Conservation (phyloP, 257 asterid species). For the Solanum habrochaites region DNA sequence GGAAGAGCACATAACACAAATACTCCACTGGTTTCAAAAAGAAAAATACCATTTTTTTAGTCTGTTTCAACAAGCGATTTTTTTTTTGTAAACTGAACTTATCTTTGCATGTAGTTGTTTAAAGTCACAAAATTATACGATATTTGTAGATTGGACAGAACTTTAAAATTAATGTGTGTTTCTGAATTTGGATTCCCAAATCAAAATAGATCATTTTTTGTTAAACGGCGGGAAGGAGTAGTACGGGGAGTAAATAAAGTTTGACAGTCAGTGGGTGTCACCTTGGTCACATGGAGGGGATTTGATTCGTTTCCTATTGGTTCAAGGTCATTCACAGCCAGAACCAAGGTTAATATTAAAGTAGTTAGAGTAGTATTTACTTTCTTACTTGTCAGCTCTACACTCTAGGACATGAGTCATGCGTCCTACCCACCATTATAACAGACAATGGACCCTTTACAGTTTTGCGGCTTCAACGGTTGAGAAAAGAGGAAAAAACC, state of each 20-base stretch:
- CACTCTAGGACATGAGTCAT: constrained; percentile 4
- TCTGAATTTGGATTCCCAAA: fast-evolving
- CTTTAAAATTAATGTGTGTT: too few species aligned
- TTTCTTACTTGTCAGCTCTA: background rate
- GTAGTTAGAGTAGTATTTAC: background rate
- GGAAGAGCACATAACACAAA: too few species aligned
- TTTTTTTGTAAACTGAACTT: too few species aligned
- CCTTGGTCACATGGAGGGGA: constrained; percentile 8
- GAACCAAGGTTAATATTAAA: background rate
- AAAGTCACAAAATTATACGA: too few species aligned
- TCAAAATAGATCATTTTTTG: background rate
- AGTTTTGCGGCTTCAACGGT: background rate
- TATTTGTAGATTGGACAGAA: too few species aligned
- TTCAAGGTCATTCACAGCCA: constrained; percentile 14
- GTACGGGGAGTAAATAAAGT: background rate
- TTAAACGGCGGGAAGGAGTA: background rate
- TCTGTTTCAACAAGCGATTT: too few species aligned
- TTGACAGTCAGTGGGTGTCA: background rate
- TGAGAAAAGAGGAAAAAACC: background rate
- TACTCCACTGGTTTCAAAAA: too few species aligned
- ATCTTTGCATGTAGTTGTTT: too few species aligned
- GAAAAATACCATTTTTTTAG: too few species aligned
- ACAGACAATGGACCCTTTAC: constrained; percentile 7
- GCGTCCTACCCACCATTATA: constrained; percentile 8
- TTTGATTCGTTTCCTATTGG: constrained; percentile 9